Evolutionary conservation across 768 basidiomycete genomes (phyloP), one percentile per base, ranked within the genome.

Genomic region (Cystofilobasidium capitatum): DNA sequence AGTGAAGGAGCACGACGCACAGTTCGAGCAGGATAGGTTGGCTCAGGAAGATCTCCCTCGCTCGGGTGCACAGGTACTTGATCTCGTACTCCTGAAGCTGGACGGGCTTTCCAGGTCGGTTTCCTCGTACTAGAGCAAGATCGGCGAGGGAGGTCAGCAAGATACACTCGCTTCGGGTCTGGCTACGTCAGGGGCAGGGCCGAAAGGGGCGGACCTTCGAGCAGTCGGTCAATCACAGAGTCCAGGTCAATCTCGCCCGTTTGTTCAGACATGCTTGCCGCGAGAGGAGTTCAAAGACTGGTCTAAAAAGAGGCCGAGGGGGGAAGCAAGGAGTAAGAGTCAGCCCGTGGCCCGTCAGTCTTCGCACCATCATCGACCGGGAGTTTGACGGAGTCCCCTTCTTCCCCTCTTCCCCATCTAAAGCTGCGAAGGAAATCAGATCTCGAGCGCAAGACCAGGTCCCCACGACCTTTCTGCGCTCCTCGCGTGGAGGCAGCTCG

Each of bases 1-100:
- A 16, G 8, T 24, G 29, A 10, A 51, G 22, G 35, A 37, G 20
- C n/a, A 20, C 14, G 16, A 58, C 58, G 55, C 35, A 69, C 66
- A 71, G 60, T 60, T 71, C 70, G 42, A 71, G 61, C 39, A 71
- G 64, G 59, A 71, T 71, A 3, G 70, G 70, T 37, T 71, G 70
- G 22, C 63, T 33, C 24, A 71, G 40, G 49, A 71, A 65, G 58
- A 71, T 64, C 51, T 71, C 70, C 24, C 70, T 39, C 12, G 66
- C 66, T 36, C 44, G 59, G 7, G 40, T 47, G 55, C 70, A 71
- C 13, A 71, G 51, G 44, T 51, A 69, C n/a, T 68, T 63, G 49
- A 71, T 71, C 60, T 71, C 70, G 62, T 62, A 65, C 57, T 71
- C 70, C 31, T 71, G 58, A 3, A 71, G 60, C 24, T 61, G 39